Evolutionary conservation across 1,139 yeast species (phyloP).

Genomic region (Pichia kudriavzevii): DNA sequence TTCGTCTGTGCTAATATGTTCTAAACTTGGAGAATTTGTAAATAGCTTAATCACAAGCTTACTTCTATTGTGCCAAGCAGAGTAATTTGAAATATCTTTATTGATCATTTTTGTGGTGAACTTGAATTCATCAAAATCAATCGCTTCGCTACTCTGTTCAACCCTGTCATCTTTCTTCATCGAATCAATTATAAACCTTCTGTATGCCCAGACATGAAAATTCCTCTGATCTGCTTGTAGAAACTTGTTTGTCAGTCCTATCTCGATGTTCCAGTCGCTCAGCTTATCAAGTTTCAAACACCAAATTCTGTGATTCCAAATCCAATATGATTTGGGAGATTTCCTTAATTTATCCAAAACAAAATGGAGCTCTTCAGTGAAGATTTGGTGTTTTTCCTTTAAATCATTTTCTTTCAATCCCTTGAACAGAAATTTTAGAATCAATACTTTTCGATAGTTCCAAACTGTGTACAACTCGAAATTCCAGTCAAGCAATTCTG

Average conservation of each 20-base stretch:
- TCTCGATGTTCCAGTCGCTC: slow-evolving; percentile 62
- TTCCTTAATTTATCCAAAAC: slow-evolving; percentile 50
- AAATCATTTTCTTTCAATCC: slow-evolving; percentile 5
- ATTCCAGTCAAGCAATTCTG: slow-evolving; percentile 52
- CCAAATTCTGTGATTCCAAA: slow-evolving; percentile 94
- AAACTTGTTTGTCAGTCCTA: slow-evolving; percentile 60
- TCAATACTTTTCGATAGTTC: slow-evolving; percentile 79
- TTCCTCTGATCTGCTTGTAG: slow-evolving; percentile 72
- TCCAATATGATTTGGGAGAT: slow-evolving; percentile 91
- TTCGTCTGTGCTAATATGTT: slow-evolving; percentile 25
- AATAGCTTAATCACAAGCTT: slow-evolving; percentile 55
- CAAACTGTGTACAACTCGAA: slow-evolving; percentile 89
- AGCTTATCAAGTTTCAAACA: slow-evolving; percentile 47
- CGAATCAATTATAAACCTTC: slow-evolving; percentile 59
- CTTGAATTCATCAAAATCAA: slow-evolving; percentile 48
- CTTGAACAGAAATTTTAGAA: slow-evolving; percentile 32
- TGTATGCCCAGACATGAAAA: slow-evolving; percentile 93
- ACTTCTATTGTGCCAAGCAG: slow-evolving; percentile 93
- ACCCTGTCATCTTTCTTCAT: slow-evolving; percentile 28
- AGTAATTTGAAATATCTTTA: slow-evolving; percentile 79
- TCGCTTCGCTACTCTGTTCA: slow-evolving; percentile 13
- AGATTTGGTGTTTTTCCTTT: slow-evolving; percentile 30
- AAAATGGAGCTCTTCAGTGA: slow-evolving; percentile 57
- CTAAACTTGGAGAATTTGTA: slow-evolving; percentile 17
- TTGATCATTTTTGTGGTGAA: slow-evolving; percentile 77